These are phyloP conservation scores for Colletotrichum sansevieriae DNA, from an alignment of 2,329 filamentous ascomycete genomes.

Conservation along the genomic window DNA sequence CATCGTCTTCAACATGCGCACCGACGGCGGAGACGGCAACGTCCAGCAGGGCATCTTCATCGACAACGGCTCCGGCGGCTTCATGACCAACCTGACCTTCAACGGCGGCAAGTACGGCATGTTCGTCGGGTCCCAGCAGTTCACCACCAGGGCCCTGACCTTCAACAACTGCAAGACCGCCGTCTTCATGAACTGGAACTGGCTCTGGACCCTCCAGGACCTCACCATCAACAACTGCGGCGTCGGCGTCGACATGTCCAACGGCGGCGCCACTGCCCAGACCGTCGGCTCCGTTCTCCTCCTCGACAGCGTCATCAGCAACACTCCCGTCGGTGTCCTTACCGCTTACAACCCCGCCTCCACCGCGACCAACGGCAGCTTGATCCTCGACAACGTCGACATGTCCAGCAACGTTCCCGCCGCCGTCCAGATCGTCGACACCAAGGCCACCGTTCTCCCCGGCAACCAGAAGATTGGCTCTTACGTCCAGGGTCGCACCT, in stretches of 20 bases:
- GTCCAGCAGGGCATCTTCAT: conserved; percentile 84
- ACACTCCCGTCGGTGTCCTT: conserved; percentile 81
- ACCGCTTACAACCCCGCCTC: conserved; percentile 77
- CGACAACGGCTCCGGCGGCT: conserved; percentile 87
- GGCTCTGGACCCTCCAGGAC: conserved; percentile 86
- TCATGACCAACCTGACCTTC: conserved; percentile 86
- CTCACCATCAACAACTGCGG: conserved; percentile 79
- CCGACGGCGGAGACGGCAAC: conserved; percentile 73
- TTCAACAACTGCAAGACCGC: conserved; percentile 88
- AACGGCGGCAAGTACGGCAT: conserved; percentile 84
- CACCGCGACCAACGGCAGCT: conserved; percentile 79
- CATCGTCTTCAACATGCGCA: conserved; percentile 83
- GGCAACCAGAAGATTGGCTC: conserved; percentile 78
- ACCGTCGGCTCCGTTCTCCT: conserved; percentile 88
- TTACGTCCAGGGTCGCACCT: conserved; percentile 85
- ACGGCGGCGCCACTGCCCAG: conserved; percentile 70
- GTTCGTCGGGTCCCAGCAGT: conserved; percentile 89
- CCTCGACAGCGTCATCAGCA: conserved; percentile 82
- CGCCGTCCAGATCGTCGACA: conserved; percentile 73
- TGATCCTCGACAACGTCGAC: conserved; percentile 92
- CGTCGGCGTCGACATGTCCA: conserved; percentile 85
- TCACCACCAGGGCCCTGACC: conserved; percentile 84
- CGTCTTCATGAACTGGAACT: conserved; percentile 93
- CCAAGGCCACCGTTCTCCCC: conserved; percentile 71
- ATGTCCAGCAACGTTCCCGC: conserved; percentile 75